Percentiles rank a stretch among this genome's conserved stretches.
These are phyloP conservation scores for Fomes fomentarius DNA, from an alignment of 1,284 basidiomycete genomes.

Conservation along the genomic window DNA sequence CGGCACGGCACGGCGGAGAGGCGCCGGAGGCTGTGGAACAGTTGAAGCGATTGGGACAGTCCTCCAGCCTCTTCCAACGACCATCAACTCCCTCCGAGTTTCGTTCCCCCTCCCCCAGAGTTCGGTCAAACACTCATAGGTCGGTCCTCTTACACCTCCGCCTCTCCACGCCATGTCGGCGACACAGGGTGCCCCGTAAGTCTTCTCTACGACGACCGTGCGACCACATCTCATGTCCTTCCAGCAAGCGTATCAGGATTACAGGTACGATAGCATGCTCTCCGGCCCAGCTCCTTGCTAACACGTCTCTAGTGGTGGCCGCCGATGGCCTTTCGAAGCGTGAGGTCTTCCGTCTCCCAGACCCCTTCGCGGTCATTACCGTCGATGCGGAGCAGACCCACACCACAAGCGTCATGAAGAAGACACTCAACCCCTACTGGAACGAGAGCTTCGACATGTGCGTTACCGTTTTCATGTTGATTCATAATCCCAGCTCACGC, in stretches of 20 bases:
- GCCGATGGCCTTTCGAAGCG: slow-evolving; percentile 90
- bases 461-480: slow-evolving; percentile 29
- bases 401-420: slow-evolving; percentile 86
- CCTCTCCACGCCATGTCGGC: slow-evolving; percentile 28
- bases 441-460: slow-evolving; percentile 94
- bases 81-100: slow-evolving; percentile 8
- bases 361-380: slow-evolving; percentile 95
- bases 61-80: slow-evolving; percentile 14
- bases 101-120: not conserved
- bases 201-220: slow-evolving; percentile 1
- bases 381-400: slow-evolving; percentile 96
- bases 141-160: not conserved
- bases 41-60: not conserved
- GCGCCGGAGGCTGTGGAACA: slow-evolving; percentile 19
- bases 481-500: slow-evolving; percentile 9
- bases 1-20: slow-evolving; percentile 5
- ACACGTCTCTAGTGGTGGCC: slow-evolving; percentile 68
- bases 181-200: slow-evolving; percentile 31
- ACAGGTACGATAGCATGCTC: slow-evolving; percentile 33
- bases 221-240: slow-evolving; percentile 18
- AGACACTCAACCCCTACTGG: slow-evolving; percentile 90
- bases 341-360: slow-evolving; percentile 90
- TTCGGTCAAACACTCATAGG: not conserved
- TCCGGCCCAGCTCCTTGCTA: slow-evolving; percentile 2
- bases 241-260: slow-evolving; percentile 43